Conservation (phyloP, 805 yeast genomes). For the Cyberlindnera petersonii region DNA sequence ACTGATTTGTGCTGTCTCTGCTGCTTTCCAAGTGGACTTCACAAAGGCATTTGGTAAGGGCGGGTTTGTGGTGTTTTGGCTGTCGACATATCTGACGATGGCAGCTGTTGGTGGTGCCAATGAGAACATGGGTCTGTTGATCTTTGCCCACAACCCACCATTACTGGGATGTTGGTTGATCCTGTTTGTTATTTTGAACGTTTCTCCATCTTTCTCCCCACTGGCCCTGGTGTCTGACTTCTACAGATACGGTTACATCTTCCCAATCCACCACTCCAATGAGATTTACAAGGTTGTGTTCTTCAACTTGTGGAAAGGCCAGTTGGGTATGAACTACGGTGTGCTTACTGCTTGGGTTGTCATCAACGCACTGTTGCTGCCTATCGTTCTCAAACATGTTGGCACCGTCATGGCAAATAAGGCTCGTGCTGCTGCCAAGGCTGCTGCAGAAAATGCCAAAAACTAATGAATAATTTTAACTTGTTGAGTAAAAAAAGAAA, state of each 20-base stretch:
- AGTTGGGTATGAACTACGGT: slow-evolving; percentile 58
- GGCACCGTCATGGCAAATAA: slow-evolving; percentile 34
- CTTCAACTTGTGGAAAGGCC: slow-evolving; percentile 51
- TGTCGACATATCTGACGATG: slow-evolving; percentile 63
- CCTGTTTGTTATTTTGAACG: slow-evolving; percentile 64
- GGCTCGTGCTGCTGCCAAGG: slow-evolving; percentile 22
- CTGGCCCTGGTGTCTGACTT: slow-evolving; percentile 54
- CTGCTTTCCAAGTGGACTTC: slow-evolving; percentile 65
- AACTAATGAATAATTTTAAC: too few species aligned
- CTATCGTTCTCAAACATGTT: slow-evolving; percentile 42
- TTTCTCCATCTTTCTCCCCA: slow-evolving; percentile 66
- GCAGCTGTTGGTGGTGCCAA: slow-evolving; percentile 73
- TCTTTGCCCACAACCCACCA: slow-evolving; percentile 56
- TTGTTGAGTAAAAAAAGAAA: too few species aligned
- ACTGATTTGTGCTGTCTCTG: slow-evolving; percentile 54
- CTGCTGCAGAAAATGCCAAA: neutral
- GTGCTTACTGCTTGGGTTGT: slow-evolving; percentile 59
- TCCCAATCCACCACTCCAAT: slow-evolving; percentile 65
- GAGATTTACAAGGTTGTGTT: slow-evolving; percentile 59
- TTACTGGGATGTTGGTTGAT: slow-evolving; percentile 67
- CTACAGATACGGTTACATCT: slow-evolving; percentile 60
- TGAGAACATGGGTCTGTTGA: slow-evolving; percentile 56
- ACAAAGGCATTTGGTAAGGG: slow-evolving; percentile 55
- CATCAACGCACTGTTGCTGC: slow-evolving; percentile 40
- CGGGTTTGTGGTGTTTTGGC: slow-evolving; percentile 76